phyloP scores from a whole-genome alignment of 768 basidiomycete genomes.

The Collybiopsis luxurians region DNA sequence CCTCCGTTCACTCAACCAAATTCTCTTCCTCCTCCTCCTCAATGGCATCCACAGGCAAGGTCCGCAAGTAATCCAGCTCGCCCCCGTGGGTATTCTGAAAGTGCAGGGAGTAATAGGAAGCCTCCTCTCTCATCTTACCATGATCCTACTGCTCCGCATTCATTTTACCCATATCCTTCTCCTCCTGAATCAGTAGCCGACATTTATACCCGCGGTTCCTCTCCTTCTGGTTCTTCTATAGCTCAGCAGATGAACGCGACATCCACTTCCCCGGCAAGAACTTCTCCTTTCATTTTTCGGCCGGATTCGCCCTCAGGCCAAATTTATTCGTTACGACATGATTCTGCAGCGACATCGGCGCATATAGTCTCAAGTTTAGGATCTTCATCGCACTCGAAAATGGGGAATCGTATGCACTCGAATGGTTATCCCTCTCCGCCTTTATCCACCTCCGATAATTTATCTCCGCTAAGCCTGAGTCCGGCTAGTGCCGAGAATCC shows the following conservation, averaged over 20 bases:
- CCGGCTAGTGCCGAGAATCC: neutral
- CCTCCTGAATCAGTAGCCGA: neutral
- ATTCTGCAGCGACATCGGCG: neutral
- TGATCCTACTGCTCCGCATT: neutral
- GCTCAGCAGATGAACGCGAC: too few relatives aligned
- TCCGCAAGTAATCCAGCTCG: neutral
- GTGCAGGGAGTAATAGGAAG: neutral
- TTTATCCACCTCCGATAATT: neutral
- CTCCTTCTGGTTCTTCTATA: slow-evolving; percentile 1
- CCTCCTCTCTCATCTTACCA: neutral
- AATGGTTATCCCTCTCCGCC: neutral
- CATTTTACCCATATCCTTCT: neutral
- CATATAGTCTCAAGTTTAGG: neutral
- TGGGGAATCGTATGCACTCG: neutral
- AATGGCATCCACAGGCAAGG: neutral
- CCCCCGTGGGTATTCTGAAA: neutral
- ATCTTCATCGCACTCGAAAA: neutral
- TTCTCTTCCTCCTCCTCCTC: neutral
- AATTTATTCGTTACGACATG: neutral
- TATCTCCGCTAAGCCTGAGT: neutral
- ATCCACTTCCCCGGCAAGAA: neutral
- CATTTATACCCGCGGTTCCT: neutral
- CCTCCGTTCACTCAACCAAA: neutral
- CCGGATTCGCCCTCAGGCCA: neutral
- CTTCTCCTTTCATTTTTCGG: neutral